These are phyloP conservation scores for Kodamaea sp. DNA, from an alignment of 1,139 yeast genomes.

Conservation along the genomic window DNA sequence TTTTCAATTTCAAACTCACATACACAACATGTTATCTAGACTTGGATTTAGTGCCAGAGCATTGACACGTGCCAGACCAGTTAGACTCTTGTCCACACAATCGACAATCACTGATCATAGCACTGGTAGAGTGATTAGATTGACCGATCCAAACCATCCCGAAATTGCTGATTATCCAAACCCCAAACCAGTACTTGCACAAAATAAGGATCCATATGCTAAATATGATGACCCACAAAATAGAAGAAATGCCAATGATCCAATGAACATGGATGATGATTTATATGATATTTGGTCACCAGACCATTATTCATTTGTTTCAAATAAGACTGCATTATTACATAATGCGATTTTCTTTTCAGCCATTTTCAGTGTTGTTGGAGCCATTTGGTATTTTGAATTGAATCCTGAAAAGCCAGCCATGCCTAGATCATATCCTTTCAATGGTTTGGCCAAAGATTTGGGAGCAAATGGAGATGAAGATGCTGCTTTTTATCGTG, in stretches of 20 bases:
- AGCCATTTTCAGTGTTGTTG: constrained; percentile 52
- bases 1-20: not conserved
- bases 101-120: constrained; percentile 41
- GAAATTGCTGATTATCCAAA: constrained; percentile 46
- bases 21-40: constrained; percentile 26
- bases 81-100: constrained; percentile 33
- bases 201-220: constrained; percentile 62
- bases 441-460: constrained; percentile 69
- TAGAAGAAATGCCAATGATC: constrained; percentile 75
- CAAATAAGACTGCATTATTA: constrained; percentile 59
- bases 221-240: constrained; percentile 80
- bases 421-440: constrained; percentile 72
- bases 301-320: constrained; percentile 61
- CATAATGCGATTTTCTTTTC: constrained; percentile 53
- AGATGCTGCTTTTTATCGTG: constrained; percentile 43
- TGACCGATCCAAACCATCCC: constrained; percentile 44
- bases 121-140: constrained; percentile 39
- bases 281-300: constrained; percentile 85
- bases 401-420: constrained; percentile 75
- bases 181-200: constrained; percentile 50
- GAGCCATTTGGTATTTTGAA: constrained; percentile 50
- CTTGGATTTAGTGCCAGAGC: constrained; percentile 20
- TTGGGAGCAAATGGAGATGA: constrained; percentile 61
- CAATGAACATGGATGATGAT: constrained; percentile 69
- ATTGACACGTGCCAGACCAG: constrained; percentile 12